Conservation (phyloP, 2,329 filamentous ascomycete species). For the Exserohilum rostratum region DNA sequence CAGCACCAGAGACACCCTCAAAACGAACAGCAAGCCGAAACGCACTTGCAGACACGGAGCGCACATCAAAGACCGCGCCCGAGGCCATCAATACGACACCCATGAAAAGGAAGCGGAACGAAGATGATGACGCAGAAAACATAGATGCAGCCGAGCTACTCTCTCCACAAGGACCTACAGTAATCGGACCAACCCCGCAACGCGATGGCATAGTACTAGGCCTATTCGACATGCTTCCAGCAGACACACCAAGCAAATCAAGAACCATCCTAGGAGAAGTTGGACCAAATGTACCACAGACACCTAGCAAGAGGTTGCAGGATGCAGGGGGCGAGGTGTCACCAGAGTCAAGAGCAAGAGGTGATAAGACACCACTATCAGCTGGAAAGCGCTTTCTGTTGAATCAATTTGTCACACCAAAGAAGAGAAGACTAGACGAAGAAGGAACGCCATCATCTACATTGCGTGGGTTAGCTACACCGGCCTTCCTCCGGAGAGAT, state of each 20-base stretch:
- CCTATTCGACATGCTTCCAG: constrained; percentile 73
- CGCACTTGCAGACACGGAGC: constrained; percentile 24
- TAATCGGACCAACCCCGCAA: constrained; percentile 79
- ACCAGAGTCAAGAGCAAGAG: constrained; percentile 36
- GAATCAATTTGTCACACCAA: constrained; percentile 68
- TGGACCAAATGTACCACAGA: constrained; percentile 44
- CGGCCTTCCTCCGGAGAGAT: constrained; percentile 69
- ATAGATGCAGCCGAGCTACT: constrained; percentile 22
- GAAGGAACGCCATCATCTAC: constrained; percentile 44
- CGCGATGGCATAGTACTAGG: constrained; percentile 78
- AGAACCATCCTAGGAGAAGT: constrained; percentile 39
- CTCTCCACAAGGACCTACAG: constrained; percentile 40
- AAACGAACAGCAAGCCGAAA: constrained; percentile 35
- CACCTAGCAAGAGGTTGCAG: constrained; percentile 45
- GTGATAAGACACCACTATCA: constrained; percentile 57
- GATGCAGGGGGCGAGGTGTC: constrained; percentile 37
- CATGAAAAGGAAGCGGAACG: constrained; percentile 41
- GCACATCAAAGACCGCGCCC: constrained; percentile 35
- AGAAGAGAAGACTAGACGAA: constrained; percentile 53
- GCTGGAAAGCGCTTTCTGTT: constrained; percentile 66
- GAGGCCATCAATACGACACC: constrained; percentile 32
- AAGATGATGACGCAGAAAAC: constrained; percentile 21
- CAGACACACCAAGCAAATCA: constrained; percentile 50
- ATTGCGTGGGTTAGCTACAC: constrained; percentile 65
- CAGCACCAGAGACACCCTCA: constrained; percentile 41